A percentile compares a stretch with the other conserved stretches of the same genome.
Conservation (phyloP, 2,329 filamentous ascomycete genomes). For the Chaetomiaceae sp. region DNA sequence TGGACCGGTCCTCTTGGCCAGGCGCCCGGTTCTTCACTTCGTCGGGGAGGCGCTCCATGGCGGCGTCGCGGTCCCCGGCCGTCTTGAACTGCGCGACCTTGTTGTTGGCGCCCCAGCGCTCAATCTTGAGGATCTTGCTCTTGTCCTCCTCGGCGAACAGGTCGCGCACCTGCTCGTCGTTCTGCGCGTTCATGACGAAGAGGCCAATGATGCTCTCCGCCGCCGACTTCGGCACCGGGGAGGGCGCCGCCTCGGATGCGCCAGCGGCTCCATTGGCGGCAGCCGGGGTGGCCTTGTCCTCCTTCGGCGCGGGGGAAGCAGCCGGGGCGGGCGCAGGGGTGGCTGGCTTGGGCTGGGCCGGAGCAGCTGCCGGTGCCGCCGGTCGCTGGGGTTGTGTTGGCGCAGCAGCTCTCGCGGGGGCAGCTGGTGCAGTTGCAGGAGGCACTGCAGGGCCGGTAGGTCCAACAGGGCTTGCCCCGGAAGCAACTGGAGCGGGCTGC, state of each 20-base stretch:
- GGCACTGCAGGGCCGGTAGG: constrained; percentile 30
- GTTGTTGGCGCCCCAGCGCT: constrained; percentile 72
- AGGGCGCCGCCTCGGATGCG: constrained; percentile 47
- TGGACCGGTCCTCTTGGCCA: constrained; percentile 62
- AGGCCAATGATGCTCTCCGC: constrained; percentile 70
- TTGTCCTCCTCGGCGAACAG: constrained; percentile 80
- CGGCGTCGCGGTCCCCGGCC: constrained; percentile 70
- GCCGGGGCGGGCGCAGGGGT: constrained; percentile 40
- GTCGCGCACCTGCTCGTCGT: constrained; percentile 73
- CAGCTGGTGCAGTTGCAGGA: constrained; percentile 17
- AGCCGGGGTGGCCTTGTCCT: constrained; percentile 49
- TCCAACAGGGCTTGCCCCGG: constrained; percentile 31
- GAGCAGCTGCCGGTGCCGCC: constrained; percentile 31
- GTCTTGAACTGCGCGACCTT: constrained; percentile 83
- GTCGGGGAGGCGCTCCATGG: constrained; percentile 66
- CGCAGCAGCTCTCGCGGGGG: constrained; percentile 32
- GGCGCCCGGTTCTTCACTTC: constrained; percentile 65
- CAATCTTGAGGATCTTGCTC: constrained; percentile 69
- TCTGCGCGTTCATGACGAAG: constrained; percentile 82
- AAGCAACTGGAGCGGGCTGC: constrained; percentile 31
- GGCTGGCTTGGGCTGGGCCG: constrained; percentile 41
- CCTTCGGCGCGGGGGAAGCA: constrained; percentile 42
- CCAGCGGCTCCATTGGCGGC: constrained; percentile 49
- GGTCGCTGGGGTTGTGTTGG: constrained; percentile 39
- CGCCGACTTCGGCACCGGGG: constrained; percentile 53